These are phyloP conservation scores for Acephala macrosclerotiorum DNA, from an alignment of 2,329 filamentous ascomycete species.

Conservation along the genomic window DNA sequence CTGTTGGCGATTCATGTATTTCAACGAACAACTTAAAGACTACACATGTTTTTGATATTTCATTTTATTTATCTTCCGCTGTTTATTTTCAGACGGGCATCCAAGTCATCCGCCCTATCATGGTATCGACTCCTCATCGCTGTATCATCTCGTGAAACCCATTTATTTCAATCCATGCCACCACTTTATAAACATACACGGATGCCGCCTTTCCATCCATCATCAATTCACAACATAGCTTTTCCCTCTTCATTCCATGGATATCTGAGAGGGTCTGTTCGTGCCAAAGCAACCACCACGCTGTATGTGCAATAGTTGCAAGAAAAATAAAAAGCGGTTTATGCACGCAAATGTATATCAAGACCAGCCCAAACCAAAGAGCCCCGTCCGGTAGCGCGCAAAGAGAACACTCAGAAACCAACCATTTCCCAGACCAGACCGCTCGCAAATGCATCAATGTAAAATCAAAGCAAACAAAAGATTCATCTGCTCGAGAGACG, in stretches of 20 bases:
- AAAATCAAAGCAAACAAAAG: slow-evolving; percentile 37
- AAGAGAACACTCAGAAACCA: slow-evolving; percentile 22
- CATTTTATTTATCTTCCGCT: slow-evolving; percentile 9
- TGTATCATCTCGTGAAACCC: slow-evolving; percentile 12
- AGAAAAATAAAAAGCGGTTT: not conserved
- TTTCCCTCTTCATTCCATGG: not conserved
- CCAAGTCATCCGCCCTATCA: slow-evolving; percentile 5
- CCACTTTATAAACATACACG: slow-evolving; percentile 15
- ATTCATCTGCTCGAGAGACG: slow-evolving; percentile 27
- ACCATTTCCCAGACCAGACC: slow-evolving; percentile 29
- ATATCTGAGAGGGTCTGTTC: not conserved
- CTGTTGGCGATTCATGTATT: not conserved
- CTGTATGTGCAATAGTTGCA: not conserved
- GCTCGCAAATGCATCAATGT: slow-evolving; percentile 42
- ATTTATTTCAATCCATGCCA: slow-evolving; percentile 13
- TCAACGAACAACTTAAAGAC: not conserved
- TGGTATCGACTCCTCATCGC: slow-evolving; percentile 10
- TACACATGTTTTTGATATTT: slow-evolving; percentile 1
- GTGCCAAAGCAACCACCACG: slow-evolving; percentile 5
- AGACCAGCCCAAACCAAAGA: slow-evolving; percentile 23
- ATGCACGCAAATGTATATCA: slow-evolving; percentile 24
- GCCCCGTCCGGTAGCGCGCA: slow-evolving; percentile 14
- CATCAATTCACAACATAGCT: slow-evolving; percentile 4
- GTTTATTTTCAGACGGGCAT: slow-evolving; percentile 6
- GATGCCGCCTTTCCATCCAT: slow-evolving; percentile 3